Percentiles rank a stretch among this genome's conserved stretches.
phyloP scores from a whole-genome alignment of 345 rosid genomes.

The Aquilaria malaccensis region DNA sequence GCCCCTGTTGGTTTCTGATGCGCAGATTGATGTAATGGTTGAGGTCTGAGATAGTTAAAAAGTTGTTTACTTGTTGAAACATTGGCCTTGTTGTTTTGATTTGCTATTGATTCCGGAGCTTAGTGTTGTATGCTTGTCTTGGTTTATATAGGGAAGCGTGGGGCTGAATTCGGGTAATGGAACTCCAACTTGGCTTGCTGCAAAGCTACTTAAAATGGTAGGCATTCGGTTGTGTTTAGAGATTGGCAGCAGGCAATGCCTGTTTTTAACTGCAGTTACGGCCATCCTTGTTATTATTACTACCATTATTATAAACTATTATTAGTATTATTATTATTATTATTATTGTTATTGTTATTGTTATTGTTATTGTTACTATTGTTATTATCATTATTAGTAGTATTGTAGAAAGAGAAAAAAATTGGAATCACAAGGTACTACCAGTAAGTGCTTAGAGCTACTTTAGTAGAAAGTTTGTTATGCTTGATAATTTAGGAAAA shows the following conservation, averaged over 20 bases:
- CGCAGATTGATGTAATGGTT: slow-evolving; percentile 62
- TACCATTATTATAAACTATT: no score
- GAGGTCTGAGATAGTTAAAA: slow-evolving; percentile 43
- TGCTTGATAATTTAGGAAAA: slow-evolving; percentile 1
- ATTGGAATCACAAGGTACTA: no score
- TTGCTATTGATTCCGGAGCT: background rate
- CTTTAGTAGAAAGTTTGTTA: background rate
- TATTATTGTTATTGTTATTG: no score
- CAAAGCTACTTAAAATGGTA: slow-evolving; percentile 58
- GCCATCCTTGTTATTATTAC: no score
- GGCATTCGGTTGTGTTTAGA: slow-evolving; percentile 12
- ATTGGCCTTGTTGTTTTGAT: background rate
- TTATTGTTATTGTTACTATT: no score
- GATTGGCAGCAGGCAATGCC: background rate
- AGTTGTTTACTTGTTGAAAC: slow-evolving; percentile 17
- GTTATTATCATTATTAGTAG: no score
- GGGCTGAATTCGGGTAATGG: slow-evolving; percentile 22
- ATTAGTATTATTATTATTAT: no score
- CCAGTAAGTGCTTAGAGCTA: background rate
- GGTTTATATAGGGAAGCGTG: slow-evolving; percentile 34
- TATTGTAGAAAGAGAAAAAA: no score
- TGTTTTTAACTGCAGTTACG: background rate
- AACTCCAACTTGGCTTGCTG: slow-evolving; percentile 43
- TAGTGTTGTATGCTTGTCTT: slow-evolving; percentile 2
- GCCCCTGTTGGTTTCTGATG: slow-evolving; percentile 68